Evolutionary conservation across 345 rosid genomes (phyloP).

Genomic region (Eutrema japonicum): DNA sequence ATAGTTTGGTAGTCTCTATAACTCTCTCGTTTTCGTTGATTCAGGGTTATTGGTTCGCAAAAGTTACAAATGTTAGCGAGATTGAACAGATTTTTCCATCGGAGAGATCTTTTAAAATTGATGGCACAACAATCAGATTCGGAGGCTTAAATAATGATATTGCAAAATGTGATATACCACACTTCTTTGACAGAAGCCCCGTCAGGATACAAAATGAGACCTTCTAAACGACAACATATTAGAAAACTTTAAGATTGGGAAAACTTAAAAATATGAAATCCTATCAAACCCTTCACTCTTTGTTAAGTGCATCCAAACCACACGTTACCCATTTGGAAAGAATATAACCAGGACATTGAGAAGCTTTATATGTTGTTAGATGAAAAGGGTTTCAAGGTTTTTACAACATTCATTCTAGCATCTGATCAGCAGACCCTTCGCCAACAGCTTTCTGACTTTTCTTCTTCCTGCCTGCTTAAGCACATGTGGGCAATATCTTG

Average conservation of each 20-base stretch:
- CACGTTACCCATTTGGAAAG: background rate
- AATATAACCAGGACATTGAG: background rate
- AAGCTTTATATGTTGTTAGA: conserved; percentile 5
- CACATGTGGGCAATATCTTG: background rate
- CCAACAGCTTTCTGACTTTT: conserved; percentile 26
- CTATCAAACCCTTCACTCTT: conserved; percentile 15
- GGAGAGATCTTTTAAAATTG: background rate
- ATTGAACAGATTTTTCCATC: background rate
- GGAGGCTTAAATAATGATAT: background rate
- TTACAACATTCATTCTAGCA: conserved; percentile 36
- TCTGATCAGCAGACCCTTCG: conserved; percentile 39
- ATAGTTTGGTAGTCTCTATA: background rate
- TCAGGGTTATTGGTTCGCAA: background rate
- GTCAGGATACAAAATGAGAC: conserved; percentile 21
- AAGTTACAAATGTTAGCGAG: background rate
- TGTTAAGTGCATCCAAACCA: background rate
- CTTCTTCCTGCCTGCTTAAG: conserved; percentile 43
- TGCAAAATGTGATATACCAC: background rate
- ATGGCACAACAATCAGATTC: too few species aligned
- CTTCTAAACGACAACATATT: conserved; percentile 8
- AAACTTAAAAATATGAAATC: background rate
- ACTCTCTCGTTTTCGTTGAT: background rate
- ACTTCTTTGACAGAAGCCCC: background rate
- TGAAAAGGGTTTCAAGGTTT: conserved; percentile 20
- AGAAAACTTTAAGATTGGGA: background rate